These are phyloP conservation scores for Rasamsonia emersonii DNA, from an alignment of 2,329 filamentous ascomycete species.

Conservation along the genomic window DNA sequence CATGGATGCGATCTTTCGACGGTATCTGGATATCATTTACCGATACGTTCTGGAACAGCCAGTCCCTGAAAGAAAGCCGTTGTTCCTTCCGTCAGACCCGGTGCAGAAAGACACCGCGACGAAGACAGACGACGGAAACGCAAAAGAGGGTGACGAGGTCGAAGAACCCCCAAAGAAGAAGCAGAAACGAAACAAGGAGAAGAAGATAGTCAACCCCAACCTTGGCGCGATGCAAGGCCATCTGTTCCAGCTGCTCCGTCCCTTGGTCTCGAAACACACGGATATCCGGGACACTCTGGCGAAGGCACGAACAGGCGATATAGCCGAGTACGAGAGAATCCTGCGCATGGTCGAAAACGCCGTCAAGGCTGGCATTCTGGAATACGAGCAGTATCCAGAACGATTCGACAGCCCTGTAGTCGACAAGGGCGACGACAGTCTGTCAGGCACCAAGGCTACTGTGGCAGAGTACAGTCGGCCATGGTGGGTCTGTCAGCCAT, in stretches of 20 bases:
- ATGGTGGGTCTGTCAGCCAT: slow-evolving; percentile 85
- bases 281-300: slow-evolving; percentile 81
- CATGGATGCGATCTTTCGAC: slow-evolving; percentile 75
- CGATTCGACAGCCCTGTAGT: slow-evolving; percentile 25
- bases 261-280: slow-evolving; percentile 71
- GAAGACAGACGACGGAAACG: not conserved
- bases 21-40: slow-evolving; percentile 88
- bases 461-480: slow-evolving; percentile 68
- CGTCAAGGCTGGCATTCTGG: slow-evolving; percentile 62
- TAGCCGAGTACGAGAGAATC: slow-evolving; percentile 68
- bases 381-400: slow-evolving; percentile 46
- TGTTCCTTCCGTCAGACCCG: slow-evolving; percentile 59
- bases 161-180: slow-evolving; percentile 43
- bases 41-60: slow-evolving; percentile 62
- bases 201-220: slow-evolving; percentile 52
- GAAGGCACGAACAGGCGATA: slow-evolving; percentile 57
- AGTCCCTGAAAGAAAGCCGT: slow-evolving; percentile 54
- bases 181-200: slow-evolving; percentile 36
- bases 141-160: slow-evolving; percentile 28
- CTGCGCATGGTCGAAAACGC: slow-evolving; percentile 65
- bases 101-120: slow-evolving; percentile 2
- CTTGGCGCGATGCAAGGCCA: slow-evolving; percentile 79
- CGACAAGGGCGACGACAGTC: slow-evolving; percentile 19
- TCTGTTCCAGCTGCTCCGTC: slow-evolving; percentile 81
- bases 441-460: slow-evolving; percentile 46